Percentiles rank a stretch among this genome's conserved stretches.
Evolutionary conservation across 192 early-diverging fungal species (phyloP).

Genomic region (Blastocladiella britannica): DNA sequence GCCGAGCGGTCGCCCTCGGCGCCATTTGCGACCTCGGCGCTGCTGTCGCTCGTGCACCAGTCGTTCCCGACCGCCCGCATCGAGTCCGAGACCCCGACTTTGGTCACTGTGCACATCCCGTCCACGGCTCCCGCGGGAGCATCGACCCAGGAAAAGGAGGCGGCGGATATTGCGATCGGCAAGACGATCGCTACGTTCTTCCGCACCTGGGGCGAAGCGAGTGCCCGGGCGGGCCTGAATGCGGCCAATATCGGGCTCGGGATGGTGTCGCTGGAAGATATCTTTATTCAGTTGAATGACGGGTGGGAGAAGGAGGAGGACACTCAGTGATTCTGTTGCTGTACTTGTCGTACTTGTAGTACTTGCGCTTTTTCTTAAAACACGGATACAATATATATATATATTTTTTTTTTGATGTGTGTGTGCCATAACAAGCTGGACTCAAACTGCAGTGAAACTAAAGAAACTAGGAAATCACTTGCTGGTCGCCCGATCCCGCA

Average conservation of each 20-base stretch:
- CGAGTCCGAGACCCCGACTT: background rate
- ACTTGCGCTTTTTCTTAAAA: too few relatives aligned
- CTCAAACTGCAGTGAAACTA: too few relatives aligned
- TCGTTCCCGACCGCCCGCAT: background rate
- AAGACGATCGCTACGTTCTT: background rate
- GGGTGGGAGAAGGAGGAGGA: background rate
- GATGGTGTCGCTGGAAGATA: slow-evolving; percentile 4
- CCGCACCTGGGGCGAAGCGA: background rate
- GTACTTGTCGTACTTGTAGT: too few relatives aligned
- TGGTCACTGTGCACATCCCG: background rate
- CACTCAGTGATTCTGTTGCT: background rate
- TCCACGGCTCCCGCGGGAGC: background rate
- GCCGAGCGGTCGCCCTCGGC: slow-evolving; percentile 11
- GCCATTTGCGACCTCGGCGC: background rate
- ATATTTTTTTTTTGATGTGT: too few relatives aligned
- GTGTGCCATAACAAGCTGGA: too few relatives aligned
- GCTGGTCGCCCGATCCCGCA: too few relatives aligned
- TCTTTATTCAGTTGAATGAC: background rate
- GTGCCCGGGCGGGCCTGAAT: slow-evolving; percentile 1
- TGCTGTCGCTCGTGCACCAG: background rate
- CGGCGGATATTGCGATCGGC: background rate
- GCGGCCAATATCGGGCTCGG: slow-evolving; percentile 7
- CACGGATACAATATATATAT: too few relatives aligned
- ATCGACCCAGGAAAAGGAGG: too few relatives aligned
- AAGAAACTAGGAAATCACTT: too few relatives aligned